A percentile compares a stretch with the other conserved stretches of the same genome.
phyloP scores from a whole-genome alignment of 108 stramenopile genomes.

The Schizochytrium sp. region DNA sequence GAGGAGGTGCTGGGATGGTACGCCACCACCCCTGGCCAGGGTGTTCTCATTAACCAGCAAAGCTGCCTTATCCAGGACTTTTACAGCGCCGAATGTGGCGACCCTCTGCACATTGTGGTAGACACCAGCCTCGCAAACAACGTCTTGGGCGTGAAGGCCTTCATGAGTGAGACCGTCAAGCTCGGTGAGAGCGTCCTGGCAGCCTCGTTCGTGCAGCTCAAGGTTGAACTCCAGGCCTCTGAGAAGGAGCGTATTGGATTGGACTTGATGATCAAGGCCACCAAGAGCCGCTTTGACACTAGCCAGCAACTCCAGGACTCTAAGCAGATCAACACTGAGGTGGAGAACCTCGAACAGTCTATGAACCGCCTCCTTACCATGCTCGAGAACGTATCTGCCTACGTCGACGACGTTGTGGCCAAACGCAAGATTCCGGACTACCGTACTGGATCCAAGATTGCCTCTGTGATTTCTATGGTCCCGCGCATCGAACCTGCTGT shows the following conservation, averaged over 20 bases:
- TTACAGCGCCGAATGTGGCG: conserved; percentile 88
- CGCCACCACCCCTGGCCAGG: conserved; percentile 76
- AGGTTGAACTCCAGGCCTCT: conserved; percentile 78
- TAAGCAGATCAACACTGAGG: conserved; percentile 53
- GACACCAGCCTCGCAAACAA: conserved; percentile 83
- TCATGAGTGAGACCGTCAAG: conserved; percentile 80
- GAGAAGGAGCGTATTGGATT: conserved; percentile 90
- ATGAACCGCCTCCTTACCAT: conserved; percentile 82
- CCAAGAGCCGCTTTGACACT: conserved; percentile 61
- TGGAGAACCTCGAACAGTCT: conserved; percentile 58
- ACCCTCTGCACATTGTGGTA: conserved; percentile 88
- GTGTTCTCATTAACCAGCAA: conserved; percentile 84
- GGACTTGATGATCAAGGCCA: conserved; percentile 84
- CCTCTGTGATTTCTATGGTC: conserved; percentile 85
- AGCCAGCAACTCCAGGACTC: conserved; percentile 66
- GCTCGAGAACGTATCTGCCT: conserved; percentile 83
- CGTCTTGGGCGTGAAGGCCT: conserved; percentile 83
- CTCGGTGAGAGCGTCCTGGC: conserved; percentile 86
- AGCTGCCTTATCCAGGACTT: conserved; percentile 95
- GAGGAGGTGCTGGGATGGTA: conserved; percentile 97
- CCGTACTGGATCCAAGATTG: conserved; percentile 80
- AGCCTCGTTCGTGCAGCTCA: conserved; percentile 90
- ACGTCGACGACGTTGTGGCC: conserved; percentile 87
- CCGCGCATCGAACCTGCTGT: conserved; percentile 89
- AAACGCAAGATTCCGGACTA: conserved; percentile 81